Evolutionary conservation across 2,329 filamentous ascomycete species (phyloP), one percentile per base, ranked within the genome.

Genomic region (Aspergillus brunneoviolaceus): DNA sequence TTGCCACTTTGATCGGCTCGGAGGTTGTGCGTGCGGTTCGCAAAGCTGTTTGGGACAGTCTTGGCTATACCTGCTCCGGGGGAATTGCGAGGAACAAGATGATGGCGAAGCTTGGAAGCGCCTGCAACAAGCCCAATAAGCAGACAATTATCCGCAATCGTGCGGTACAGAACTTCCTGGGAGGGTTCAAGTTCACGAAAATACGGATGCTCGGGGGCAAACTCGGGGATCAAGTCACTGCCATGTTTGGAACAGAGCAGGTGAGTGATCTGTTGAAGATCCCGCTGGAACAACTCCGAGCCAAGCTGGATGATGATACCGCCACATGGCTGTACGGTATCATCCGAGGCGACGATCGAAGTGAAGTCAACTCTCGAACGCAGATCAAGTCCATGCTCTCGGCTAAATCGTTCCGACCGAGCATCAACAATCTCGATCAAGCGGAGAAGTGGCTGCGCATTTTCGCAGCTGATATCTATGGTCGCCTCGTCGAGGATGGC

Each of bases 301-400:
- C 85, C 45, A 90, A 88, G 68, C 77, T 98, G 19, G 91, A 91
- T 3, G 89, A 94, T 55, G 92, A 96, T 49, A 95, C 90, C 0
- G 94, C 91, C 1, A 81, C 83, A 3, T 97, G 93, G 92, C 81
- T 98, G 11, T 89, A 96, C 76, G 87, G 89, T 57, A 89, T 89
- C 11, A 89, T 98, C 56, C 87, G 95, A 11, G 95, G 95, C 1
- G 86, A 93, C 62, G 95, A 99, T 74, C 80, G 82, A 53, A 95
- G 89, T 68, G 93, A 97, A 75, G 92, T 99, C 65, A 97, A 92
- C 70, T 85, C 92, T 29, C 84, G 94, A 55, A 96, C 92, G 1
- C 91, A 95, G 70, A 96, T 97, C 79, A 97, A 98, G 74, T 95
- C 90, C 16, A 98, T 99, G 93, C 82, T 98, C 14, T 97, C 92